These are phyloP conservation scores for Cyclostephanos tholiformis DNA, from an alignment of 108 stramenopile species.

Conservation along the genomic window DNA sequence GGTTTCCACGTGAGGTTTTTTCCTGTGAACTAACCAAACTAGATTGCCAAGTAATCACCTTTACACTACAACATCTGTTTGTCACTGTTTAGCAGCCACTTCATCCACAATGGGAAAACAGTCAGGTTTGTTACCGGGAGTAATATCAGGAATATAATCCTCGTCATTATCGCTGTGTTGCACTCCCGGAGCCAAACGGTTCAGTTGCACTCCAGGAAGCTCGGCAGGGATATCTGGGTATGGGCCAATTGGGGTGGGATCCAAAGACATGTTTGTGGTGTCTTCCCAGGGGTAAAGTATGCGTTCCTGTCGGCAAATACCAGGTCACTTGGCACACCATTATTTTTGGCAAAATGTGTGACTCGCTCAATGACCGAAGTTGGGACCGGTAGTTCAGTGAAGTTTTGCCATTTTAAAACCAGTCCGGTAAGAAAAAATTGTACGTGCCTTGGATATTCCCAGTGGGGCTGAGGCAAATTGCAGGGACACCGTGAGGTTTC, in stretches of 20 bases:
- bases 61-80: too few species aligned
- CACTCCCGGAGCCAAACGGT: neutral
- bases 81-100: too few species aligned
- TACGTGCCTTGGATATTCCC: slow-evolving; percentile 26
- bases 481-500: neutral
- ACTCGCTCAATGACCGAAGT: slow-evolving; percentile 28
- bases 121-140: too few species aligned
- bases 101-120: too few species aligned
- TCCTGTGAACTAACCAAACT: too few species aligned
- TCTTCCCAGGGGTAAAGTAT: neutral
- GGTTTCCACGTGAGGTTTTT: too few species aligned
- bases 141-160: too few species aligned
- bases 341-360: neutral
- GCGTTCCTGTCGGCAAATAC: neutral
- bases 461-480: slow-evolving; percentile 22
- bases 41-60: too few species aligned
- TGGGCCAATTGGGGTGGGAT: neutral
- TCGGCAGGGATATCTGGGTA: slow-evolving; percentile 1
- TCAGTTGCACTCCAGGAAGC: neutral
- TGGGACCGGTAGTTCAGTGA: slow-evolving; percentile 48
- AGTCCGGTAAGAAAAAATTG: slow-evolving; percentile 1
- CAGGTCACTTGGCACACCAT: slow-evolving; percentile 7
- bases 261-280: neutral
- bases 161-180: too few species aligned
- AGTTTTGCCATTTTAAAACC: neutral